phyloP scores from a whole-genome alignment of 164 flowering plant genomes.

The Taxillus chinensis region DNA sequence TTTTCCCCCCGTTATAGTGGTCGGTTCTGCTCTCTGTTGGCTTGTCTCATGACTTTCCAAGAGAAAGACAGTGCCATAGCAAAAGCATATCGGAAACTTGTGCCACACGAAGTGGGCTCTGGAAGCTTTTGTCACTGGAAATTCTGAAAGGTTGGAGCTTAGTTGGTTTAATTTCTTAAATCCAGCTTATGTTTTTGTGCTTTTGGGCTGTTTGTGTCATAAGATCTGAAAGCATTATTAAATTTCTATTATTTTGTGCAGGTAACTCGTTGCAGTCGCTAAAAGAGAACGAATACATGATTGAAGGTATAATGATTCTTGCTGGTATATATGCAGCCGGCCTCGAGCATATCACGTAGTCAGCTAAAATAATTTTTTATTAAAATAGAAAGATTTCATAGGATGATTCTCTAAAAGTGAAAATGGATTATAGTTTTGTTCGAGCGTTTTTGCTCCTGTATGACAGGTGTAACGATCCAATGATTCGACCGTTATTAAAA shows the following conservation, averaged over 20 bases:
- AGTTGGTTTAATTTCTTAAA: too few species aligned
- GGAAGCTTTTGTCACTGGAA: slow-evolving; percentile 85
- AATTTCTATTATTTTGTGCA: slow-evolving; percentile 13
- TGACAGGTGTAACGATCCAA: too few species aligned
- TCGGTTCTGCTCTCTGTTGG: slow-evolving; percentile 94
- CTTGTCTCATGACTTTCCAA: slow-evolving; percentile 70
- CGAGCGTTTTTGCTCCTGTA: too few species aligned
- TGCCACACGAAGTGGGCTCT: slow-evolving; percentile 89
- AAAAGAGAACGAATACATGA: slow-evolving; percentile 40
- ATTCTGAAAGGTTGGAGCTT: slow-evolving; percentile 60
- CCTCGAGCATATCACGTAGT: too few species aligned
- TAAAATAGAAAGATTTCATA: too few species aligned
- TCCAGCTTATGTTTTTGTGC: too few species aligned
- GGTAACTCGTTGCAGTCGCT: slow-evolving; percentile 91
- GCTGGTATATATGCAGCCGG: too few species aligned
- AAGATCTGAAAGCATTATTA: neutral
- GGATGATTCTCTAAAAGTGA: too few species aligned
- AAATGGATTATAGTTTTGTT: too few species aligned
- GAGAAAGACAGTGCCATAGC: slow-evolving; percentile 14
- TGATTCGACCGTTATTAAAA: too few species aligned
- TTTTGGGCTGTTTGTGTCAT: too few species aligned
- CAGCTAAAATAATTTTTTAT: too few species aligned
- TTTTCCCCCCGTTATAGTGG: slow-evolving; percentile 50
- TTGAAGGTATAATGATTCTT: slow-evolving; percentile 46
- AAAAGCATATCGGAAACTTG: slow-evolving; percentile 30